These are phyloP conservation scores for Uronychia setigera DNA, from an alignment of 73 alveolate genomes.

Conservation along the genomic window DNA sequence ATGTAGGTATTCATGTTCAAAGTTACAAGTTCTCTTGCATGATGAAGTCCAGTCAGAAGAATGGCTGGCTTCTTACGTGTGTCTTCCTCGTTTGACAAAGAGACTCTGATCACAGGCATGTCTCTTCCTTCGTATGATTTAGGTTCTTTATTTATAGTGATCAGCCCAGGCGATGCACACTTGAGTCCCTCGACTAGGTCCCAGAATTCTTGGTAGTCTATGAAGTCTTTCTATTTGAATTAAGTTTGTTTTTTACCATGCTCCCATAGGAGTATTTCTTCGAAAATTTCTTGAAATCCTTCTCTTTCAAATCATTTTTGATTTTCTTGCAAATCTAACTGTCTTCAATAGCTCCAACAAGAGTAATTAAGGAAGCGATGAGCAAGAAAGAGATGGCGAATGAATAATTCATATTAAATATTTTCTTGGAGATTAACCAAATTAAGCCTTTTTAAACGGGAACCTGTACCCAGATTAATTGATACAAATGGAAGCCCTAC, in stretches of 20 bases:
- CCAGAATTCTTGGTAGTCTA: neutral
- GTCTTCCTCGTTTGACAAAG: neutral
- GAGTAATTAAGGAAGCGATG: neutral
- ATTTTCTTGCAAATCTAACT: neutral
- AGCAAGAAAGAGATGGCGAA: neutral
- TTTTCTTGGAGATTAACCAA: neutral
- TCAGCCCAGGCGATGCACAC: neutral
- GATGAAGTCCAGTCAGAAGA: slow-evolving; percentile 83
- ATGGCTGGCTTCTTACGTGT: slow-evolving; percentile 24
- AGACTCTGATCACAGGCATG: neutral
- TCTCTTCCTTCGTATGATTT: neutral
- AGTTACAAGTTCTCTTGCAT: slow-evolving; percentile 88
- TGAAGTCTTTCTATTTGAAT: neutral
- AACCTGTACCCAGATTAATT: too few species aligned
- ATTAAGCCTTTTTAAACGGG: too few species aligned
- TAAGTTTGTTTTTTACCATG: neutral
- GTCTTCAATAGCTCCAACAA: too few species aligned
- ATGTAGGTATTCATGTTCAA: slow-evolving; percentile 73
- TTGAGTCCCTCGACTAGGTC: neutral
- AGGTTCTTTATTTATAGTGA: too few species aligned
- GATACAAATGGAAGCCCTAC: neutral
- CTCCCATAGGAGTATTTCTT: neutral
- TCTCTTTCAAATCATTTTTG: neutral
- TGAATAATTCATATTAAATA: too few species aligned
- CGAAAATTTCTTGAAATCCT: neutral